Evolutionary conservation across 2,329 filamentous ascomycete species (phyloP), one percentile per base, ranked within the genome.

Genomic region (Niveomyces coronatus): DNA sequence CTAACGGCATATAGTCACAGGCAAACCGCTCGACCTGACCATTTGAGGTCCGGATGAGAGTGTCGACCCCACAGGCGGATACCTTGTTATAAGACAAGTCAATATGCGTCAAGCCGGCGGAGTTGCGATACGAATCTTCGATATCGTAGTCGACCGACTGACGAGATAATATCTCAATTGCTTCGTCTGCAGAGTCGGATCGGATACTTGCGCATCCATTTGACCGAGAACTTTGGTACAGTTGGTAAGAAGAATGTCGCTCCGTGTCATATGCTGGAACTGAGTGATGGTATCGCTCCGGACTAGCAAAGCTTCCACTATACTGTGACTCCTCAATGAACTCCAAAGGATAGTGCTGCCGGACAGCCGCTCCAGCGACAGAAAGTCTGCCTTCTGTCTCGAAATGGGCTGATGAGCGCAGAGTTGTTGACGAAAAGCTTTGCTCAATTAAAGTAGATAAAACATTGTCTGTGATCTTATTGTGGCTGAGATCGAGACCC

Each of bases 401-500:
- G 40, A 63, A 66, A 42, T 63, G 56, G 5, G 48, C 47, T n/a
- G 58, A 51, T 1, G 55, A 56, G 18, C 57, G 56, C n/a, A 64
- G 51, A 2, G 53, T 49, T 7, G 48, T 44, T 10, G 40, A 35
- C 3, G 53, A 51, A 10, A 68, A 56, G 43, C 58, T 63, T 14
- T 47, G 44, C 5, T 51, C 30, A 5, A 52, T 43, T 4, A 61
- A 29, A 3, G 20, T 31, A 7, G 57, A 49, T 9, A 75, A 47
- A 4, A 56, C 46, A 3, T 26, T 46, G 46, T 78, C 73, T 0
- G 64, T 67, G 9, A 79, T 49, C 9, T 58, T 61, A 45, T 79
- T 80, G 5, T 62, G 37, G 26, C 62, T 58, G 1, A 79, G 35
- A 44, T 79, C 73, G 4, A 79, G 49, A 46, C 74, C 75, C 74